Base-by-base conservation (phyloP, 495 filamentous ascomycete genomes). In the Trichocladium uniseriatum region DNA sequence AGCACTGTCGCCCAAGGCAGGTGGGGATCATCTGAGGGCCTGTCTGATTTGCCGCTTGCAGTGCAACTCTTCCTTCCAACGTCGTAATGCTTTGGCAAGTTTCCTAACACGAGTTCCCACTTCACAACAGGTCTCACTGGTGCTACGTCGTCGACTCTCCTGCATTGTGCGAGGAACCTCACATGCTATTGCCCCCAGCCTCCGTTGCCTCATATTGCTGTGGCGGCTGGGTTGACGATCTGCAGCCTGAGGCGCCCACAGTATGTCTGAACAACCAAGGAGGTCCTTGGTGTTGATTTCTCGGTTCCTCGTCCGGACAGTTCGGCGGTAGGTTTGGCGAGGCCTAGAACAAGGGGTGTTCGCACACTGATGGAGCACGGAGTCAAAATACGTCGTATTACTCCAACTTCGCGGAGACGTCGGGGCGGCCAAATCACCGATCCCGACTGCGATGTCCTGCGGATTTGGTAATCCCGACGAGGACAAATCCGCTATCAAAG, bases 11-110 rank as follows among this genome's bases (percentile, higher is more conserved):
- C 43, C n/a, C 31, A 27, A 27, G 8, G 31, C 31, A 37, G 31
- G 44, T 32, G 56, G 41, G 38, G 49, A 20, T 5, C 18, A 34
- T 28, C 10, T 48, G 38, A 38, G 29, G 41, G 15, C 43, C 38
- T 44, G 31, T 45, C 29, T 54, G 51, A 54, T 58, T 58, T 49
- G 55, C 43, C 51, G 51, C 44, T 47, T 44, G 29, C 40, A 15
- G 32, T 51, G 48, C 48, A 43, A 29, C 48, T 37, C 39, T 9
- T 13, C 14, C 29, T 28, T 16, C 11, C 45, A 15, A 27, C 24
- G 38, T 51, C 34, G 41, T 45, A 20, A 43, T 38, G 29, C 19
- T 21, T 9, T 5, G 38, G 28, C 47, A 43, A 43, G 9, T n/a
- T 14, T 14, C n/a, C 29, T 28, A 49, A 49, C 38, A 43, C 47